phyloP scores from a whole-genome alignment of 768 basidiomycete genomes.

The Mycena vitilis region DNA sequence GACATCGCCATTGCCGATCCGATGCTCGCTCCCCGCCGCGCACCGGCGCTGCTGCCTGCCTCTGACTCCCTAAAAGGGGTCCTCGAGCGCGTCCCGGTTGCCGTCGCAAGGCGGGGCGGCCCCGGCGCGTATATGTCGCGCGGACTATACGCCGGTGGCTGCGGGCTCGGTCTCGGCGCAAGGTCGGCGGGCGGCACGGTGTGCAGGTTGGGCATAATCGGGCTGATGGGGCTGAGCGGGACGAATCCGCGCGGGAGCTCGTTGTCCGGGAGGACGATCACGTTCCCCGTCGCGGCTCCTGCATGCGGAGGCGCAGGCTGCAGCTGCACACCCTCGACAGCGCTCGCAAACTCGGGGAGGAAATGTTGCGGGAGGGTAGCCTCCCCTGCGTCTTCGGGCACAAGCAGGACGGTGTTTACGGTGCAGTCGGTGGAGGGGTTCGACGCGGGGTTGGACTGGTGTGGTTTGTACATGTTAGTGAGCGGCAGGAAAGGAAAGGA shows the following conservation, averaged over 20 bases:
- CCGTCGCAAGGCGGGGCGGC: slow-evolving; percentile 13
- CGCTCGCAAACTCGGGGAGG: slow-evolving; percentile 18
- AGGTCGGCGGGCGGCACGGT: background rate
- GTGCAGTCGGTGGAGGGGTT: slow-evolving; percentile 45
- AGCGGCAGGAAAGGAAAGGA: background rate
- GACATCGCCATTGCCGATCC: slow-evolving; percentile 27
- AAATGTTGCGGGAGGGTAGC: slow-evolving; percentile 37
- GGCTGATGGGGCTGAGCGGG: slow-evolving; percentile 51
- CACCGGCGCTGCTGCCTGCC: background rate
- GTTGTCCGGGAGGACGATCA: slow-evolving; percentile 44
- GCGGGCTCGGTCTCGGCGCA: slow-evolving; percentile 16
- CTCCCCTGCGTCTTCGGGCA: slow-evolving; percentile 53
- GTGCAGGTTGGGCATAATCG: slow-evolving; percentile 37
- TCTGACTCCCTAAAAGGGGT: background rate
- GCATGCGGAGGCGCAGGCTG: background rate
- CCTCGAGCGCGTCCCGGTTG: background rate
- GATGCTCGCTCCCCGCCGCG: slow-evolving; percentile 23
- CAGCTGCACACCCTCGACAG: slow-evolving; percentile 17
- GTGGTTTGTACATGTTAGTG: background rate
- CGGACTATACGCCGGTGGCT: slow-evolving; percentile 30
- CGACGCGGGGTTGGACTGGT: slow-evolving; percentile 55
- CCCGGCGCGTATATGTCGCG: slow-evolving; percentile 19
- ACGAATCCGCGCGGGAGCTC: slow-evolving; percentile 53
- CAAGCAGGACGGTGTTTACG: slow-evolving; percentile 54
- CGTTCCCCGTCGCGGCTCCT: slow-evolving; percentile 20